phyloP scores from a whole-genome alignment of 805 yeast genomes.

The Kazachstania psychrophila region DNA sequence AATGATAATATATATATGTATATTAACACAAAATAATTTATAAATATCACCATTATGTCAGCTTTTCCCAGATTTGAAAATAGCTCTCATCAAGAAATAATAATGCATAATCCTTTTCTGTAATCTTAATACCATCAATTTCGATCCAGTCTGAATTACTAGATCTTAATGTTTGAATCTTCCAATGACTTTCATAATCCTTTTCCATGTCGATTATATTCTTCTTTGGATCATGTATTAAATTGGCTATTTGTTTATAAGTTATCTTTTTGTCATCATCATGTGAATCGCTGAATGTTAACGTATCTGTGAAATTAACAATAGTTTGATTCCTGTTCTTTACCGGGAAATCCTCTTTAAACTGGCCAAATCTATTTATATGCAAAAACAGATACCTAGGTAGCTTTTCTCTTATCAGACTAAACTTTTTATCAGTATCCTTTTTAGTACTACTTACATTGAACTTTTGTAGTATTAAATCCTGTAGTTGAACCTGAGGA shows the following conservation, averaged over 20 bases:
- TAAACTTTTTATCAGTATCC: conserved; percentile 2
- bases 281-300: conserved; percentile 26
- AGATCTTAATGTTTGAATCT: conserved; percentile 39
- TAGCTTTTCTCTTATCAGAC: conserved; percentile 33
- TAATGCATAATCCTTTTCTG: conserved; percentile 44
- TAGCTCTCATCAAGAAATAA: conserved; percentile 53
- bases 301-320: conserved; percentile 43
- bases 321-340: conserved; percentile 50
- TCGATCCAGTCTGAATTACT: conserved; percentile 46
- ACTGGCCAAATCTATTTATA: conserved; percentile 41
- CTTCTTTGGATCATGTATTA: conserved; percentile 31
- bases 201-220: conserved; percentile 14
- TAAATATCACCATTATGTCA: not conserved
- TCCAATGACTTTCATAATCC: conserved; percentile 36
- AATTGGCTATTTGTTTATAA: conserved; percentile 43
- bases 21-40: not conserved
- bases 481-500: conserved; percentile 42
- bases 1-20: conserved; percentile 31
- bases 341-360: conserved; percentile 21
- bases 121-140: conserved; percentile 43
- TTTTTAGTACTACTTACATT: conserved; percentile 16
- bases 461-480: conserved; percentile 36
- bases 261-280: conserved; percentile 9
- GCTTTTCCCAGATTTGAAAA: conserved; percentile 57
- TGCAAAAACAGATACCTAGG: conserved; percentile 52